Evolutionary conservation across 805 yeast species (phyloP).

Genomic region (Pichia rugopelliculosa): DNA sequence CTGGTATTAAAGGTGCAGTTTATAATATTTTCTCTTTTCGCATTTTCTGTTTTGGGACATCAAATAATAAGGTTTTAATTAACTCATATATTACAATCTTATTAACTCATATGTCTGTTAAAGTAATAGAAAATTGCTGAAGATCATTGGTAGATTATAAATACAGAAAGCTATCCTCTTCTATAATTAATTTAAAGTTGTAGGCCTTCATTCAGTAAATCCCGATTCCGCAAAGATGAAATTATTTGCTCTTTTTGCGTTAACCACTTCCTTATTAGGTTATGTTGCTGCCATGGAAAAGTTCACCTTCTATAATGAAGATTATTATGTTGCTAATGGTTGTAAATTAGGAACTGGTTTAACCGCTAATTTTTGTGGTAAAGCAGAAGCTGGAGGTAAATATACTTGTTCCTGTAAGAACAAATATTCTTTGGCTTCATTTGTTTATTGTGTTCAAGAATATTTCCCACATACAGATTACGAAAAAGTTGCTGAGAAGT

Average conservation of each 20-base stretch:
- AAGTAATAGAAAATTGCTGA: no score
- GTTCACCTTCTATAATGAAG: conserved; percentile 14
- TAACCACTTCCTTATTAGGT: neutral
- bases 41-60: no score
- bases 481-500: conserved; percentile 8
- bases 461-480: conserved; percentile 1
- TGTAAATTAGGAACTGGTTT: conserved; percentile 19
- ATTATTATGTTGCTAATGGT: conserved; percentile 15
- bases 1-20: no score
- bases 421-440: conserved; percentile 24
- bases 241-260: neutral
- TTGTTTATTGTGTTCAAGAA: conserved; percentile 22
- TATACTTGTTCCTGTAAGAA: conserved; percentile 23
- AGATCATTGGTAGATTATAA: no score
- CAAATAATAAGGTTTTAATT: no score
- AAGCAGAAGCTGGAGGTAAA: neutral
- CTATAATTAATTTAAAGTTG: no score
- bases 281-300: neutral
- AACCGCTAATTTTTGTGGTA: conserved; percentile 17
- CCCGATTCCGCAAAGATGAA: no score
- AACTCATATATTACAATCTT: no score
- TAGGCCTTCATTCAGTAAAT: no score
- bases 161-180: no score
- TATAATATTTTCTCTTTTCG: no score
- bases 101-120: no score